Conservation (phyloP, 768 basidiomycete species). For the Termitomyces sp. region DNA sequence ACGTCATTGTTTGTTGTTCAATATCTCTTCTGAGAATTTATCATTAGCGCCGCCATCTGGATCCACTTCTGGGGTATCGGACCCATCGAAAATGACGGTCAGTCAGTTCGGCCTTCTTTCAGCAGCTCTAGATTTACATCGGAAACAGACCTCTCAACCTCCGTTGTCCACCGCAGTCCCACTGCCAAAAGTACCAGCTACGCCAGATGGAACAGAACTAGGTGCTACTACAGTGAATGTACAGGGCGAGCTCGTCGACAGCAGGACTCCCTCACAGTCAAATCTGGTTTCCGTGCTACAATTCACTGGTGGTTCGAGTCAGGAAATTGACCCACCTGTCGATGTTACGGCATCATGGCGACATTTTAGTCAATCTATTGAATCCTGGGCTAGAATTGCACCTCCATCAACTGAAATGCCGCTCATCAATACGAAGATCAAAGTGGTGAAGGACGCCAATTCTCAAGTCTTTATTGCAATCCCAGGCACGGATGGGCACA, state of each 20-base stretch:
- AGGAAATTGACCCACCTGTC: not conserved
- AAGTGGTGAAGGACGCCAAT: not conserved
- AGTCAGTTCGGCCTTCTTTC: not conserved
- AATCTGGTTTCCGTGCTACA: not conserved
- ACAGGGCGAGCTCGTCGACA: not conserved
- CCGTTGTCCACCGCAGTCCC: not conserved
- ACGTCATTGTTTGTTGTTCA: not conserved
- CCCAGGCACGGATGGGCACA: not conserved
- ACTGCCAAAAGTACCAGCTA: not conserved
- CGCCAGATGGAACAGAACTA: not conserved
- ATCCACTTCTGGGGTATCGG: constrained; percentile 4
- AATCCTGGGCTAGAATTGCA: not conserved
- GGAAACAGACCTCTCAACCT: not conserved
- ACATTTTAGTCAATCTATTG: not conserved
- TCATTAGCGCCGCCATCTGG: constrained; percentile 1
- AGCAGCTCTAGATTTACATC: not conserved
- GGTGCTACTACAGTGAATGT: not conserved
- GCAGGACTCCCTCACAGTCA: not conserved
- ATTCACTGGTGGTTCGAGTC: not conserved
- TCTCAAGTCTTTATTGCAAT: not conserved
- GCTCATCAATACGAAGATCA: not conserved
- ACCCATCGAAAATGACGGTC: not conserved
- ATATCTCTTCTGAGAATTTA: not conserved
- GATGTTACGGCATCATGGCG: not conserved
- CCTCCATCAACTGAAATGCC: not conserved